phyloP scores from a whole-genome alignment of 768 basidiomycete species.

The Phanerochaete sordida region DNA sequence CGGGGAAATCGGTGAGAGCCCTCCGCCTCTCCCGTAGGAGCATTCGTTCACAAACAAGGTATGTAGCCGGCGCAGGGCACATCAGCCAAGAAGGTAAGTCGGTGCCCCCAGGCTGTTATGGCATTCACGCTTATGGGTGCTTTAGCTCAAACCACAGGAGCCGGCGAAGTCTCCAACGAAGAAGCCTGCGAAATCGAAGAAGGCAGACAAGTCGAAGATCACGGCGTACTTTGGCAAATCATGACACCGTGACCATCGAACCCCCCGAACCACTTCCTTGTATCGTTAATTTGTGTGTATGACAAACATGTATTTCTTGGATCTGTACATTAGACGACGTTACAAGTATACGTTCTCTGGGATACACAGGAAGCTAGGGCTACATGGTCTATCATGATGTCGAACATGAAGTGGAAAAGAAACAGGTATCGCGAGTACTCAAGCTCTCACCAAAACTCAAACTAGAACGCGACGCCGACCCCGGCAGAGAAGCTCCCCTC shows the following conservation, averaged over 20 bases:
- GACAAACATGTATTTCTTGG: too few species aligned
- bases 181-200: background rate
- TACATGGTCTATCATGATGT: background rate
- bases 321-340: too few species aligned
- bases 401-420: background rate
- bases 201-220: constrained; percentile 11
- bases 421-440: background rate
- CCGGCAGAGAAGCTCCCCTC: background rate
- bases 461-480: constrained; percentile 1
- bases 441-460: background rate
- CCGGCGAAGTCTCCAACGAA: constrained; percentile 4
- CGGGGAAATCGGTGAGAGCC: background rate
- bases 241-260: background rate
- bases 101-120: too few species aligned
- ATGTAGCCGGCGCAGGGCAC: background rate
- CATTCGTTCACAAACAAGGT: background rate
- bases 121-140: background rate
- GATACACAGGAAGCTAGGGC: background rate
- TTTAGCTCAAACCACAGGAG: background rate
- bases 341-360: too few species aligned
- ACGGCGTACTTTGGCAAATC: constrained; percentile 18
- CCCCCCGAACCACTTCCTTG: too few species aligned
- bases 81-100: background rate
- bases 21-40: too few species aligned
- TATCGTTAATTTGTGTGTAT: too few species aligned